Evolutionary conservation across 1,139 yeast genomes (phyloP), one percentile per base, ranked within the genome.

Genomic region (Lodderomyces oxycetoniae): DNA sequence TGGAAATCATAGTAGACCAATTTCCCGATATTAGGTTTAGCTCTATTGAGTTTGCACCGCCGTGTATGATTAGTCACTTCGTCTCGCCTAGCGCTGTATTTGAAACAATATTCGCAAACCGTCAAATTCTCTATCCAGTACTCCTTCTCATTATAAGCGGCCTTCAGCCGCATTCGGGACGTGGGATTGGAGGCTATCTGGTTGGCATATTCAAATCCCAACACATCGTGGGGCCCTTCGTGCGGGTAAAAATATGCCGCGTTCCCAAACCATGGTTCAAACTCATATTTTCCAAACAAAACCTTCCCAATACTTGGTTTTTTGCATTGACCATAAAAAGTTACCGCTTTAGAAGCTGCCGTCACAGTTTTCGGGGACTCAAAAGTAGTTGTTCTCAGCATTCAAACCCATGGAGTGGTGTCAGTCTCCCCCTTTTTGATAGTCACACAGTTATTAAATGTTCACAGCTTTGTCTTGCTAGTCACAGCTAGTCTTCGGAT

Each of bases 191-290:
- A 61, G 35, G 64, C 36, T 3, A 39, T 30, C 28, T 34, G 37
- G 26, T 50, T 48, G 6, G 43, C 35, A 32, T 38, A 45, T 26
- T 43, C 48, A 29, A 45, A 48, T 3, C 74, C 77, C 28, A 70
- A 47, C 24, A 49, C 48, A 10, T 47, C 33, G 41, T 55, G 60
- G n/a, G 26, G 26, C 10, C 30, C 21, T 33, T 58, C 57, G 35
- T 54, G 36, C 42, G 61, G 45, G 44, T 48, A 50, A 43, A 85
- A 86, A 50, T 85, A 81, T 1, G 87, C 93, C 3, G 85, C 75
- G 48, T 83, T 82, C 1, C 94, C 93, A 53, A 83, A 87, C 95
- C 95, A 86, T 1, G 95, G 79, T 35, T 75, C 71, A 43, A 86
- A 79, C 43, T 74, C 73, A 45, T 67, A 70, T 29, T 67, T 63